Evolutionary conservation across 1,139 yeast species (phyloP).

Genomic region (Suhomyces panamericanus): DNA sequence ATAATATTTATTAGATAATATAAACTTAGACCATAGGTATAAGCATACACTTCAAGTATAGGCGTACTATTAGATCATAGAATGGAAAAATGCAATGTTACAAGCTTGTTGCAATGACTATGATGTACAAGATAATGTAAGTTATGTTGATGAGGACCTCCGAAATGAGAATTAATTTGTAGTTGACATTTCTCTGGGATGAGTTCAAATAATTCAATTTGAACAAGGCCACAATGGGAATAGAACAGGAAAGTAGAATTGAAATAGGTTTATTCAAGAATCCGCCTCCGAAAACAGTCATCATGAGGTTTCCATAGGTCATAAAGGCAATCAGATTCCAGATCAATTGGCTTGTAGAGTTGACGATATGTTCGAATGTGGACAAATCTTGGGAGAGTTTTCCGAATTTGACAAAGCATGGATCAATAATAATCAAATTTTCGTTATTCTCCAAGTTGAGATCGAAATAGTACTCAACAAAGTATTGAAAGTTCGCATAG

Average conservation of each 20-base stretch:
- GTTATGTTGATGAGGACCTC: constrained; percentile 6
- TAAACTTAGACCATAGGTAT: background rate
- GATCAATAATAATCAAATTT: constrained; percentile 16
- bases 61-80: background rate
- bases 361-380: constrained; percentile 4
- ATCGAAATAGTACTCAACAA: constrained; percentile 25
- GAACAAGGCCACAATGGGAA: constrained; percentile 18
- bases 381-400: constrained; percentile 13
- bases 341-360: constrained; percentile 11
- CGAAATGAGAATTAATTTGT: constrained; percentile 6
- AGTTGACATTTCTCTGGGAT: constrained; percentile 3
- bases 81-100: constrained; percentile 5
- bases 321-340: constrained; percentile 12
- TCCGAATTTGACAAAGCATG: constrained; percentile 18
- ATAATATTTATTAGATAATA: constrained; percentile 6
- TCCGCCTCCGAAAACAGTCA: background rate
- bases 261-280: background rate
- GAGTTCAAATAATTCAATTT: constrained; percentile 21
- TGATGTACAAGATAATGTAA: background rate
- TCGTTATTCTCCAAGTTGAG: constrained; percentile 11
- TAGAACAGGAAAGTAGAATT: constrained; percentile 5
- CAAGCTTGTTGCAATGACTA: background rate
- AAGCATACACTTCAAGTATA: background rate
- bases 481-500: constrained; percentile 21
- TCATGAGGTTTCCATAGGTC: constrained; percentile 8